Base-by-base conservation (phyloP, 805 yeast species). In the Yamadazyma tumulicola region DNA sequence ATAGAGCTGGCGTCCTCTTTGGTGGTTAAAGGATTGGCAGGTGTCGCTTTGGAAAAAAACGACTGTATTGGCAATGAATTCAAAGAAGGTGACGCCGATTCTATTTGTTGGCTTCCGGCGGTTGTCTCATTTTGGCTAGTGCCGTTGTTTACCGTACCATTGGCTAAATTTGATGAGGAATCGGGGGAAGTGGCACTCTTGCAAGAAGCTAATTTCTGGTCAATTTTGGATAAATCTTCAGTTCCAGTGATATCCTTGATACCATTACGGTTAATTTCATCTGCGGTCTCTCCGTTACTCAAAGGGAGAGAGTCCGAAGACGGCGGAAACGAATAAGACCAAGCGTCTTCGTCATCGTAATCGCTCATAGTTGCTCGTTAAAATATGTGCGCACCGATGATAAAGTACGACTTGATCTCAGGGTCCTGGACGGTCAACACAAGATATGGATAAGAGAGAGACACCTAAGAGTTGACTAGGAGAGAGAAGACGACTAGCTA, bases 1-100 rank as follows among this genome's bases (percentile, higher is more conserved):
- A 51, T 41, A 21, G 72, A 63, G 28, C 56, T 69, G 13, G 74
- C 79, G 45, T 75, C 78, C 20, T 71, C 64, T 31, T 50, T 64
- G 0, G 79, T 75, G 0, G 78, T 75, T 29, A 59, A 66, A 0
- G 80, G 79, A 41, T 65, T 57, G 1, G 77, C 78, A 0, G 79
- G 79, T 1, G 64, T 49, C 3, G 75, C 58, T 41, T 70, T 69
- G 19, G 54, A 52, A 24, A 54, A 29, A 29, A 61, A 61, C 7
- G 68, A 54, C 35, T 56, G 67, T 12, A 65, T 42, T 6, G 61
- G 49, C 17, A 43, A 26, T 4, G 61, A 47, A 23, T 21, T 31
- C 19, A 30, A 19, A 5, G 39, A 36, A n/a, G 27, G 43, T 6
- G 39, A 24, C 16, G 14, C 14, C 6, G 27, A 7, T n/a, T n/a